Evolutionary conservation across 2,329 filamentous ascomycete species (phyloP), one percentile per base, ranked within the genome.

Genomic region (Diplodia seriata): DNA sequence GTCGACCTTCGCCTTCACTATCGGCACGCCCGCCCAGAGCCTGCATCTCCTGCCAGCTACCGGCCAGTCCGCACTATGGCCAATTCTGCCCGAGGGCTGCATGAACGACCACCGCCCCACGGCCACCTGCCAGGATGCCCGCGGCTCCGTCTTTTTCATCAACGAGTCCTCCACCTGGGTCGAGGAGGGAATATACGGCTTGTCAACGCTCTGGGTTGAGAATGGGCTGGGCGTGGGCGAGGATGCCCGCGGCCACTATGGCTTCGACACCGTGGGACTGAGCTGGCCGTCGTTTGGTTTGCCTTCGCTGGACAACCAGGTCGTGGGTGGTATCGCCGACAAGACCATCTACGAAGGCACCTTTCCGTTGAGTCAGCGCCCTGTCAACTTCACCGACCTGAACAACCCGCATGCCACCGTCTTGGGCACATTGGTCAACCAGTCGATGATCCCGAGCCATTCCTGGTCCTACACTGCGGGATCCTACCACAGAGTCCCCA

Each of bases 391-490:
- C 70, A 75, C 77, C 12, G 72, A 73, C 64, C 76, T 74, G 69
- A 78, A 75, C 43, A 70, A 76, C 49, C 74, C 75, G 1, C 70
- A 76, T 11, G 70, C 74, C 3, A 76, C 73, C 51, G 72, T 79
- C 29, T 68, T 81, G 63, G 68, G 73, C 31, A 73, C 69, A 12
- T 66, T 81, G 29, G 69, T 70, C 20, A 73, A 75, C 36, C 66
- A 71, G n/a, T 71, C 69, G 4, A 71, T 72, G 31, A 80, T 81
- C 47, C 76, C 78, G 1, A 79, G 78, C 59, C 65, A 73, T 7
- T 79, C 76, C 0, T 82, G 74, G 74, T 78, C 73, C 6, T 82
- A 81, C 68, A 81, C 79, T 3, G 80, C 80, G n/a, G 80, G 80
- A 12, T 75, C 79, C 7, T 71, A 73, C 66, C 74, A 76, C 65